A percentile compares a stretch with the other conserved stretches of the same genome.
Evolutionary conservation across 1,139 yeast species (phyloP).

Genomic region (Hyphopichia buzzinii): DNA sequence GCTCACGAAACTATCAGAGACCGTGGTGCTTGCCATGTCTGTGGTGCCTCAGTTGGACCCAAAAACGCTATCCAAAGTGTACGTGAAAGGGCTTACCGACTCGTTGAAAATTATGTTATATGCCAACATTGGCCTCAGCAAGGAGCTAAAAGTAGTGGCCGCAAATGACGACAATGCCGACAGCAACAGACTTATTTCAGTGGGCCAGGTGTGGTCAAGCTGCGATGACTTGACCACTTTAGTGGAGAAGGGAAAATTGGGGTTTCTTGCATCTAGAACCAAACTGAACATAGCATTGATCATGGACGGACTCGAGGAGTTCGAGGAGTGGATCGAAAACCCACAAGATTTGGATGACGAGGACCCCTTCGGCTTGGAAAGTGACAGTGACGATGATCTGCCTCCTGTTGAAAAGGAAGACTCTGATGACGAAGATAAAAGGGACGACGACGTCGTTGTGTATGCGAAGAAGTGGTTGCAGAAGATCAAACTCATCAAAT

Average conservation of each 20-base stretch:
- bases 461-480: slow-evolving; percentile 49
- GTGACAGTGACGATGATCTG: slow-evolving; percentile 26
- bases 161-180: slow-evolving; percentile 15
- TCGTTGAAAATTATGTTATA: slow-evolving; percentile 28
- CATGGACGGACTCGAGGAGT: slow-evolving; percentile 64
- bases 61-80: slow-evolving; percentile 37
- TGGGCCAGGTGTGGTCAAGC: slow-evolving; percentile 64
- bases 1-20: slow-evolving; percentile 47
- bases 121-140: slow-evolving; percentile 18
- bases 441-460: slow-evolving; percentile 26
- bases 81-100: slow-evolving; percentile 36
- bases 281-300: slow-evolving; percentile 46
- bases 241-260: slow-evolving; percentile 49
- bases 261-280: slow-evolving; percentile 45
- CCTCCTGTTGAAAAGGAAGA: slow-evolving; percentile 29
- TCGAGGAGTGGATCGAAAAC: slow-evolving; percentile 63
- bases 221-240: slow-evolving; percentile 47
- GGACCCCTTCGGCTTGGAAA: slow-evolving; percentile 34
- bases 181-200: slow-evolving; percentile 47
- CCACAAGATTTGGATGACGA: slow-evolving; percentile 47
- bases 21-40: slow-evolving; percentile 44
- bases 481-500: slow-evolving; percentile 54
- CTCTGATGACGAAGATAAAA: slow-evolving; percentile 15
- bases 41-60: slow-evolving; percentile 43
- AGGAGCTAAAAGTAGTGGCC: slow-evolving; percentile 29